phyloP scores from a whole-genome alignment of 805 yeast genomes.

The Myxozyma kluyveri region DNA sequence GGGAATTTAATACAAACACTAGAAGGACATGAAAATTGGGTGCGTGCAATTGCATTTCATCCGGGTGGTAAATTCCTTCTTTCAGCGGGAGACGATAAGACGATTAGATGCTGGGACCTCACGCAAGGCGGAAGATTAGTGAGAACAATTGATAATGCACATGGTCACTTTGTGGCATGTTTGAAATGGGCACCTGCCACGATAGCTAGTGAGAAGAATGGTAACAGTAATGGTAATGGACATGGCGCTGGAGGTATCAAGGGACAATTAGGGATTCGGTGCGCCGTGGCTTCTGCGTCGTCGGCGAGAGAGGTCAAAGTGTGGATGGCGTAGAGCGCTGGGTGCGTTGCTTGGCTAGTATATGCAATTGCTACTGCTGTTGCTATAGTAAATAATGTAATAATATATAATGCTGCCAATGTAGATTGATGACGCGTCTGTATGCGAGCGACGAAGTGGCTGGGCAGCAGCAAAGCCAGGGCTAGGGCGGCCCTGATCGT shows the following conservation, averaged over 20 bases:
- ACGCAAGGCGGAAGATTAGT: conserved; percentile 45
- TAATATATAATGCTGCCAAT: too few species aligned
- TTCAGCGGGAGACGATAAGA: conserved; percentile 76
- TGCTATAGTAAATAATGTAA: too few species aligned
- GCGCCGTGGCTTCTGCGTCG: conserved; percentile 62
- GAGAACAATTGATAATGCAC: conserved; percentile 53
- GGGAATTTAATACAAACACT: conserved; percentile 59
- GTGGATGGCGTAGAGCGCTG: conserved; percentile 43
- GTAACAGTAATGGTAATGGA: conserved; percentile 21
- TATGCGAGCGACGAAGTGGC: too few species aligned
- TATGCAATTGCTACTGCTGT: too few species aligned
- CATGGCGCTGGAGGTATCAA: conserved; percentile 30
- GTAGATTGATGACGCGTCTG: too few species aligned
- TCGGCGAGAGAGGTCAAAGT: conserved; percentile 55
- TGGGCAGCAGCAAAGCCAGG: too few species aligned
- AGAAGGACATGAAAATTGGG: conserved; percentile 84
- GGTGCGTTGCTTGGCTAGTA: too few species aligned
- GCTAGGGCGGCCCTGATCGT: too few species aligned
- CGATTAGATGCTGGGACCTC: conserved; percentile 76
- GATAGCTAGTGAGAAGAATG: conserved; percentile 33
- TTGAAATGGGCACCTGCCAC: conserved; percentile 42
- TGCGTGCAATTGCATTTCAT: conserved; percentile 64
- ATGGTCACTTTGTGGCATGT: conserved; percentile 73
- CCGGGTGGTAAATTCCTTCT: conserved; percentile 71
- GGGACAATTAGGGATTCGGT: conserved; percentile 51